Base-by-base conservation (phyloP, 2,329 filamentous ascomycete genomes). In the Claviceps capensis region DNA sequence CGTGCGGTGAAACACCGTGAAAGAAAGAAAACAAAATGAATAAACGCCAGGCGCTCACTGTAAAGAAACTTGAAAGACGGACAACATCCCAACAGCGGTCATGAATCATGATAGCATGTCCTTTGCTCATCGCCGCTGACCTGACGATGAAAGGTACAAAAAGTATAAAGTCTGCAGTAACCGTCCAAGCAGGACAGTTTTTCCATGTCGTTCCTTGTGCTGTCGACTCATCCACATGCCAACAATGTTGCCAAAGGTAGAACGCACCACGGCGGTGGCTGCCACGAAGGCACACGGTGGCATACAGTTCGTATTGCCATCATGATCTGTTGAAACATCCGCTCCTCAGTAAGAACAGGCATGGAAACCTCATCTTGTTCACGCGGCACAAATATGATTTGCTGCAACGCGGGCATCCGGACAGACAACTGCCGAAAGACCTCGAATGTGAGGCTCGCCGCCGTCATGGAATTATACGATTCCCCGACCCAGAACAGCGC, bases 341-440 rank as follows among this genome's bases (percentile, higher is more conserved):
- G 62, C 49, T 64, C 61, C 46, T 65, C 61, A 4, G 61, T 60
- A 48, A 67, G 60, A 34, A 57, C 55, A 6, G 64, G 61, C 42
- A 66, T 60, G 26, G 57, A 56, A 38, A 61, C 58, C 22, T 60
- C 53, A 46, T 69, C 67, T 42, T 67, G 64, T 36, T 68, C 65
- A 19, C 65, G 62, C 22, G 70, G 70, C 42, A 76, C 68, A 51
- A 76, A 70, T 42, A 72, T 62, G 44, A 76, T 63, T 55, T 70
- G 68, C 51, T 69, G 59, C 5, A 76, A 60, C 1, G 57, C 58
- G 1, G 68, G 67, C 61, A 76, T 66, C 17, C 67, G 66, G 4
- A 55, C 51, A 43, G 64, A 62, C 22, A 74, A 59, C 51, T 68
- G 64, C 19, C 61, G 61, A 42, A 76, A 56, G 40, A 73, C 59